Conservation (phyloP, 176 grass and related monocot species). For the Avena insularis region DNA sequence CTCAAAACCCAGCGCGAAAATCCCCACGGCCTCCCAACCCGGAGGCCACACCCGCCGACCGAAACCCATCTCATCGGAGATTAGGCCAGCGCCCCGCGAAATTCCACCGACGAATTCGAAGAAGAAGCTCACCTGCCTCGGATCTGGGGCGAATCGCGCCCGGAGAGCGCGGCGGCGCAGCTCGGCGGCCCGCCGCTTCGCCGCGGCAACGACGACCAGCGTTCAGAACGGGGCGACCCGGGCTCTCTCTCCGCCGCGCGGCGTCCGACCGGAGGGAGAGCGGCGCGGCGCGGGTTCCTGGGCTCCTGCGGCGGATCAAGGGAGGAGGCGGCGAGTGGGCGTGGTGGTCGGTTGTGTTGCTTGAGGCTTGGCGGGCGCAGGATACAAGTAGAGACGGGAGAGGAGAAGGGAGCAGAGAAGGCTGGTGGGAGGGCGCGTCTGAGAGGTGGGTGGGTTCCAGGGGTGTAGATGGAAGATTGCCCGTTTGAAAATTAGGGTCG, state of each 20-base stretch:
- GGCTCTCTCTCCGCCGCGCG: background rate
- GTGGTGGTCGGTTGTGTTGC: constrained; percentile 36
- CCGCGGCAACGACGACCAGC: background rate
- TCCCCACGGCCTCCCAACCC: background rate
- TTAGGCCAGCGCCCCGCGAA: constrained; percentile 5
- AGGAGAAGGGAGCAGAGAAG: background rate
- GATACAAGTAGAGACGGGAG: constrained; percentile 31
- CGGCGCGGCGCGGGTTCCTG: background rate
- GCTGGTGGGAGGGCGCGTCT: background rate
- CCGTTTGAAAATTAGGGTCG: constrained; percentile 57
- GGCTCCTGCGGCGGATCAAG: constrained; percentile 31
- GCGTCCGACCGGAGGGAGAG: background rate
- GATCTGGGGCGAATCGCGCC: constrained; percentile 47
- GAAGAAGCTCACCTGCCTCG: constrained; percentile 38
- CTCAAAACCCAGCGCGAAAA: constrained; percentile 31
- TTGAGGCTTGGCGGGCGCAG: constrained; percentile 54
- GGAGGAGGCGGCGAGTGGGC: background rate
- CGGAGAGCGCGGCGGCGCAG: background rate
- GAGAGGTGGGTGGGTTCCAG: constrained; percentile 26
- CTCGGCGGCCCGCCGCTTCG: background rate
- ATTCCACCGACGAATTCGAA: background rate
- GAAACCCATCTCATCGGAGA: constrained; percentile 21
- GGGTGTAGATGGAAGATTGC: constrained; percentile 25
- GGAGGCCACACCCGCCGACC: background rate
- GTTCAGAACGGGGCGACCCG: background rate